Evolutionary conservation across 2,329 filamentous ascomycete genomes (phyloP), one percentile per base, ranked within the genome.

Genomic region (Aspergillus sp.): DNA sequence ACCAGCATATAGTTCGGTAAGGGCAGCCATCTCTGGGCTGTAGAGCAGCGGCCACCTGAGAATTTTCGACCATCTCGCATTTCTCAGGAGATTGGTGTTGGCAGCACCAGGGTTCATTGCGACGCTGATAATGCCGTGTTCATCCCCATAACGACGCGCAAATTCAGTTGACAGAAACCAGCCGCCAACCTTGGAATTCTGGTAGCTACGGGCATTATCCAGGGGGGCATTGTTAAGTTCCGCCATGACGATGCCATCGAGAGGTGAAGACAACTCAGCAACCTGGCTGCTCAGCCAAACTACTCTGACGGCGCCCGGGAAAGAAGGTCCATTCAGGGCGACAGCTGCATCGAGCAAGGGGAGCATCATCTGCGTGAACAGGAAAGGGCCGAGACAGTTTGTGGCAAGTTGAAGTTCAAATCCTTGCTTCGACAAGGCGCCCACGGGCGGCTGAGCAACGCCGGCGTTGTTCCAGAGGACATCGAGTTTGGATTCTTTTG

Each of bases 391-490:
- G 1, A 80, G 54, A 55, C 69, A 73, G 56, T 80, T 78, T 5
- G 72, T 75, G 7, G 70, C 77, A 6, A 79, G 64, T 51, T 76
- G 71, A 5, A 70, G 58, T 48, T 77, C 73, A 45, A 70, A 60
- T n/a, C 72, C 71, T 55, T 58, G 56, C 42, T 55, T 74, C 64
- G 18, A 48, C 26, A 15, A 70, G 68, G 34, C 68, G 13, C 73
- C 76, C 3, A 52, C 51, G 1, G 76, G 71, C 2, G 74, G 72
- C 12, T 63, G 66, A 62, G 72, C 71, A 13, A 73, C 64, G 7
- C 73, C 74, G 0, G 74, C 75, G 55, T 78, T 78, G 64, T 78
- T 76, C 43, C 68, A 71, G 24, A 78, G 65, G 20, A 78, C 69
- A 60, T 79, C 74, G 9, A 79, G 70, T 12, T 70, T 65, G 18